Evolutionary conservation across 1,284 basidiomycete genomes (phyloP), one percentile per base, ranked within the genome.

Genomic region (Papiliotrema flavescens): DNA sequence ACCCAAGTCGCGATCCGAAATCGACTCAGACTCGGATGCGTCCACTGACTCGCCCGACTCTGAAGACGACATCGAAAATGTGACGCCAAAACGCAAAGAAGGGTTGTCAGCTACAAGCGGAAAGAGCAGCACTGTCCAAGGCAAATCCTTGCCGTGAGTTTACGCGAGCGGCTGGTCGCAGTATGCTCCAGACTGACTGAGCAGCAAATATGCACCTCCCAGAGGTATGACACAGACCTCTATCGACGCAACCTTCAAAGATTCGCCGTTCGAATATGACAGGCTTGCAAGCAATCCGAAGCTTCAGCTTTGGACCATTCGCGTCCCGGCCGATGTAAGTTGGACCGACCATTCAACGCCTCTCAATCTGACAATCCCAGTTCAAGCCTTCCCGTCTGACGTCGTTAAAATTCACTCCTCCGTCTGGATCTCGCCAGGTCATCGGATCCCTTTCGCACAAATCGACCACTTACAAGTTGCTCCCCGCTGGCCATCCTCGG

Each of bases 251-350:
- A 49, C 59, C 2, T 66, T 71, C 47, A 56, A 55, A 13, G 46
- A 60, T 2, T 70, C 69, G 3, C 62, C 65, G 6, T 74, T 77
- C 48, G 73, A 75, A 49, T 76, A 62, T 55, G 70, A 72, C 22
- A 54, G 59, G 17, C 52, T 77, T 23, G 63, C 66, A 7, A 47
- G 39, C 9, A 65, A 67, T 49, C 57, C 61, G 3, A 66, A 64
- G 3, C 59, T 72, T 1, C 69, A 77, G 57, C 57, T 77, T 11
- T 77, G 75, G 75, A 67, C 72, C 17, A 68, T 77, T 50, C 60
- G 75, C n/a, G 62, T 70, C 9, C 75, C 75, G 0, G 43, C 52
- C 9, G 70, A 72, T 44, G 73, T 75, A 49, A 54, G 70, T 60
- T 6, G 11, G 3, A 14, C 3, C 17, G 20, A 14, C 34, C 3